Conservation (phyloP, 352 stramenopile species). For the Phytopythium helicoides region DNA sequence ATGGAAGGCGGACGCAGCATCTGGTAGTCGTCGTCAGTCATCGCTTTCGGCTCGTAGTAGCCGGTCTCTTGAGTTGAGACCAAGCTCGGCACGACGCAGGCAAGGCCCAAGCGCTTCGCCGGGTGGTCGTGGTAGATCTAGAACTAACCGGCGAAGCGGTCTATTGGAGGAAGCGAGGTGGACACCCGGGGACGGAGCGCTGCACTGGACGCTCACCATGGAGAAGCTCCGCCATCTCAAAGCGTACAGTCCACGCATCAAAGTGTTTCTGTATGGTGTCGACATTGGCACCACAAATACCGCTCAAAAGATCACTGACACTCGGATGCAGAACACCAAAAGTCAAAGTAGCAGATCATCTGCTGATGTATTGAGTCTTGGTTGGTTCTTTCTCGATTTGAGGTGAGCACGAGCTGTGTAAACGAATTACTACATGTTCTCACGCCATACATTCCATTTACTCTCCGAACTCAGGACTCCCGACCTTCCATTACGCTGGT, state of each 20-base stretch:
- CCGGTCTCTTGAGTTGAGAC: not conserved
- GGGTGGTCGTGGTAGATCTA: not conserved
- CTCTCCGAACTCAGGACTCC: slow-evolving; percentile 37
- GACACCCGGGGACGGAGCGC: slow-evolving; percentile 35
- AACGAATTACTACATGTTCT: not conserved
- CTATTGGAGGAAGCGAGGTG: slow-evolving; percentile 59
- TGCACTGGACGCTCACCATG: slow-evolving; percentile 63
- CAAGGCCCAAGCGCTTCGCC: not conserved
- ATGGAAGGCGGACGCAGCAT: slow-evolving; percentile 44
- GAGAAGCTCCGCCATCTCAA: slow-evolving; percentile 66
- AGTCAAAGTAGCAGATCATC: slow-evolving; percentile 5
- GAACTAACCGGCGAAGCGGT: slow-evolving; percentile 23
- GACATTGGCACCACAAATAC: slow-evolving; percentile 14
- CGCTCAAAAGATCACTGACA: no score
- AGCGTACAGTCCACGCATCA: slow-evolving; percentile 58
- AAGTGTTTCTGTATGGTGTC: slow-evolving; percentile 72
- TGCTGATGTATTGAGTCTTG: slow-evolving; percentile 52
- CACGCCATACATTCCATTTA: not conserved
- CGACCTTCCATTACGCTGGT: slow-evolving; percentile 61
- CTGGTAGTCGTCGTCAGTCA: not conserved
- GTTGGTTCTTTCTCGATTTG: slow-evolving; percentile 83
- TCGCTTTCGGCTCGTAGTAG: not conserved
- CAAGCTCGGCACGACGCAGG: no score
- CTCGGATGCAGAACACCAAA: no score
- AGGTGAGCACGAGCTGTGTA: slow-evolving; percentile 25